phyloP scores from a whole-genome alignment of 768 basidiomycete genomes.

The Inosperma sp. region DNA sequence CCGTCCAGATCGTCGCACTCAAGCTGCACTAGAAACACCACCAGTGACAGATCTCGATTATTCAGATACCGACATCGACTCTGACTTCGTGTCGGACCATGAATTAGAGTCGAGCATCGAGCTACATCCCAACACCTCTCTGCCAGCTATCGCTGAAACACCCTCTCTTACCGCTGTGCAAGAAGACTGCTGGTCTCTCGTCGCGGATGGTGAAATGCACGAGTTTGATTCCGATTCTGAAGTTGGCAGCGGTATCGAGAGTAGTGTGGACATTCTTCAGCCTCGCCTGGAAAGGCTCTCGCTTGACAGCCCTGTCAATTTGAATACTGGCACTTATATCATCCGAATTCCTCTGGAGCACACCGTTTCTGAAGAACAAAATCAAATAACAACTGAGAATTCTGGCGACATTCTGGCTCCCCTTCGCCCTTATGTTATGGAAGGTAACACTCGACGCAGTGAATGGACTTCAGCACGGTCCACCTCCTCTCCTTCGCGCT shows the following conservation, averaged over 20 bases:
- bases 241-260: slow-evolving; percentile 17
- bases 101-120: slow-evolving; percentile 47
- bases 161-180: slow-evolving; percentile 26
- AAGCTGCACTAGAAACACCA: slow-evolving; percentile 57
- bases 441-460: slow-evolving; percentile 28
- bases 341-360: too few species aligned
- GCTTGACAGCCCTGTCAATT: background rate
- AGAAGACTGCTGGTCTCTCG: slow-evolving; percentile 24
- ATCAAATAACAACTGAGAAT: too few species aligned
- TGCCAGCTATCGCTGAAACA: slow-evolving; percentile 27
- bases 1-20: slow-evolving; percentile 48
- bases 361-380: too few species aligned
- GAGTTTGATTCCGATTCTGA: slow-evolving; percentile 27
- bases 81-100: slow-evolving; percentile 48
- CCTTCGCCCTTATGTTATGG: slow-evolving; percentile 20
- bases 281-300: slow-evolving; percentile 14
- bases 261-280: slow-evolving; percentile 20
- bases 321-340: too few species aligned
- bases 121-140: slow-evolving; percentile 31
- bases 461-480: slow-evolving; percentile 30
- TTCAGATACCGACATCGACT: slow-evolving; percentile 44
- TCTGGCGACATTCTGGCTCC: slow-evolving; percentile 17
- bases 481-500: slow-evolving; percentile 52
- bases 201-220: slow-evolving; percentile 16
- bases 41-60: slow-evolving; percentile 64